Evolutionary conservation across 2,329 filamentous ascomycete genomes (phyloP), one percentile per base, ranked within the genome.

Genomic region (Keithomyces neogunnii): DNA sequence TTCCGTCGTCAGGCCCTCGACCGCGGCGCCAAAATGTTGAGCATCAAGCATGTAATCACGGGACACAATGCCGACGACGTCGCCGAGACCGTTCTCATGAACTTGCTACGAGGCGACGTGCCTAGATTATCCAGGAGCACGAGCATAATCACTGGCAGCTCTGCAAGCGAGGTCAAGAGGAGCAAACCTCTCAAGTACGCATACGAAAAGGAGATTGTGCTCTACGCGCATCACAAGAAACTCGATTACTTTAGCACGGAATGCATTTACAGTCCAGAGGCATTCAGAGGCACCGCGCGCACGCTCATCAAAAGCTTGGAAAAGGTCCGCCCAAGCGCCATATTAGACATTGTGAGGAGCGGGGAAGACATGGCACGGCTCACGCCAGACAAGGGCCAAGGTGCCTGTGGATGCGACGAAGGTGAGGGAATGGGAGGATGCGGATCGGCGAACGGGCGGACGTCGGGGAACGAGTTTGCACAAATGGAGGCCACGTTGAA

Each of bases 231-330:
- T 65, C 90, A 99, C 73, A 95, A 93, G 70, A 91, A 91, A 67
- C 76, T 99, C 56, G 91, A 97, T 66, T 99, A 99, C 70, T 99
- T 99, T 70, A 96, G 85, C 62, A 99, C 93, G 0, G 93, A 99
- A 70, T 99, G 93, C 74, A 90, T 99, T 54, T 99, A 99, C 73
- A 96, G 89, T 50, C 93, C 93, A 0, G 93, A 99, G 69, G 93
- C 93, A 2, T 99, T 99, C 65, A 80, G 93, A 53, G 93, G 93
- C 3, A 96, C 89, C 58, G 93, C 93, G 2, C 81, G 93, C 56
- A 88, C 85, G 30, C 72, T 99, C 53, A 96, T 99, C 68, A 99
- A 99, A 72, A 95, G 92, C 59, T 73, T 99, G 33, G 93, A 99
- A 69, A 87, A 87, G 60, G 89, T 99, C 6, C 80, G 93, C 2